phyloP scores from a whole-genome alignment of 495 filamentous ascomycete species.

The Xylaria nigripes region DNA sequence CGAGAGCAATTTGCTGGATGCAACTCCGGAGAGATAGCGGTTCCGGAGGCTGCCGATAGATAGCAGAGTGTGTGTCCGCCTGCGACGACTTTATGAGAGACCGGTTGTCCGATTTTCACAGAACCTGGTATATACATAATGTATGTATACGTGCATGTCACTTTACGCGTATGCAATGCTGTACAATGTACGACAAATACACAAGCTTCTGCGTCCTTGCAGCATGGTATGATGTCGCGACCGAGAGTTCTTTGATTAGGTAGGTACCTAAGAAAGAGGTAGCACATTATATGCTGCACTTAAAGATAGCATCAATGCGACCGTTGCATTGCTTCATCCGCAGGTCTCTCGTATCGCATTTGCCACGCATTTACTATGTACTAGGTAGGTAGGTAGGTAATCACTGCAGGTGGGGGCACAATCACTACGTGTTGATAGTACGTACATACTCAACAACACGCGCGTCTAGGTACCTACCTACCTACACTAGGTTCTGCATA shows the following conservation, averaged over 20 bases:
- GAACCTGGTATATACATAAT: background rate
- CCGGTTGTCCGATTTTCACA: background rate
- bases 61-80: background rate
- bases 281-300: too few species aligned
- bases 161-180: background rate
- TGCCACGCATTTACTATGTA: constrained; percentile 4
- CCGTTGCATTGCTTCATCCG: constrained; percentile 3
- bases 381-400: too few species aligned
- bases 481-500: too few species aligned
- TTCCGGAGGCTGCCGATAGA: background rate
- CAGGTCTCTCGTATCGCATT: constrained; percentile 8
- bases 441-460: too few species aligned
- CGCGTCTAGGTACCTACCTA: too few species aligned
- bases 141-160: background rate
- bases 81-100: background rate
- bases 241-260: background rate
- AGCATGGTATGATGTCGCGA: background rate
- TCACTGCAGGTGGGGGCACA: background rate
- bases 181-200: background rate
- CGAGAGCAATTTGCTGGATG: background rate
- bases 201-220: constrained; percentile 4
- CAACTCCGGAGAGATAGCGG: background rate
- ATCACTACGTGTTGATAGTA: background rate
- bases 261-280: background rate
- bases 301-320: background rate